Conservation (phyloP, 2,329 filamentous ascomycete genomes). For the Aspergillus melleus region DNA sequence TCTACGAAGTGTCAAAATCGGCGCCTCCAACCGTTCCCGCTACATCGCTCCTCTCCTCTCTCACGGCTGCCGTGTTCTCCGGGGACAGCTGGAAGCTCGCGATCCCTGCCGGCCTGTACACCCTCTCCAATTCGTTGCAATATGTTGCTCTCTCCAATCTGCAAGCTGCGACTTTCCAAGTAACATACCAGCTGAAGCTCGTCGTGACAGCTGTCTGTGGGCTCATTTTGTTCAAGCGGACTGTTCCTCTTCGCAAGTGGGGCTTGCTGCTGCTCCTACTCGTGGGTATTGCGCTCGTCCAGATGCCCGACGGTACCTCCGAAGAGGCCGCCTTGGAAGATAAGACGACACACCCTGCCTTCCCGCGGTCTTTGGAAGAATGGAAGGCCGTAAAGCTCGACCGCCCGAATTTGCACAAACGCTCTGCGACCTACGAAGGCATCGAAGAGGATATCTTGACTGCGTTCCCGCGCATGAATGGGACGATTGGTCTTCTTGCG, state of each 20-base stretch:
- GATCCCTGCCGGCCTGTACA: slow-evolving; percentile 84
- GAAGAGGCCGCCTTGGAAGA: slow-evolving; percentile 53
- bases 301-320: slow-evolving; percentile 65
- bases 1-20: slow-evolving; percentile 80
- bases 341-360: slow-evolving; percentile 66
- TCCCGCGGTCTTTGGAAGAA: slow-evolving; percentile 77
- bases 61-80: slow-evolving; percentile 79
- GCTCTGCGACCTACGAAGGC: slow-evolving; percentile 87
- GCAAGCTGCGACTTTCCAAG: slow-evolving; percentile 89
- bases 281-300: slow-evolving; percentile 79
- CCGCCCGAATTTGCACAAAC: slow-evolving; percentile 56
- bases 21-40: slow-evolving; percentile 77
- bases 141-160: slow-evolving; percentile 90
- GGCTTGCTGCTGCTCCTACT: slow-evolving; percentile 75
- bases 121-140: slow-evolving; percentile 88
- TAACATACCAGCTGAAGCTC: slow-evolving; percentile 93
- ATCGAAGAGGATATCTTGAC: slow-evolving; percentile 66
- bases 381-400: slow-evolving; percentile 58
- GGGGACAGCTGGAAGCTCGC: slow-evolving; percentile 94
- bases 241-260: slow-evolving; percentile 75
- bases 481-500: slow-evolving; percentile 73
- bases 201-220: slow-evolving; percentile 87
- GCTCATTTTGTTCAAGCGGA: slow-evolving; percentile 70
- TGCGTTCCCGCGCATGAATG: slow-evolving; percentile 65
- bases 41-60: slow-evolving; percentile 75